Conservation (phyloP, 495 filamentous ascomycete genomes). For the Penicillium canescens region DNA sequence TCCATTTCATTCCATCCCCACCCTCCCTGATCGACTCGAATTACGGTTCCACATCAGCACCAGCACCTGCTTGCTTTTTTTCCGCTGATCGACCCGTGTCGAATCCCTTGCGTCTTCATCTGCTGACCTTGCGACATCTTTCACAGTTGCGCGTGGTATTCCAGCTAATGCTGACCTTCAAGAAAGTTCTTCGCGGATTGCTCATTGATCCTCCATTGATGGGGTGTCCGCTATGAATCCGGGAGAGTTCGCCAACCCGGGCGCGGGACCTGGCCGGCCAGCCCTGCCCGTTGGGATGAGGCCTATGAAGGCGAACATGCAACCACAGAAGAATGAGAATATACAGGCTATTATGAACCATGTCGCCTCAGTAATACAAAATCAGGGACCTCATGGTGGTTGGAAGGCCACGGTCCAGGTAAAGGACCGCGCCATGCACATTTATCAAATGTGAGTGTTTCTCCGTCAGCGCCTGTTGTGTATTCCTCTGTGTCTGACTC, state of each 20-base stretch:
- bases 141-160: not conserved
- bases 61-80: conserved; percentile 26
- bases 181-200: conserved; percentile 36
- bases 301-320: conserved; percentile 38
- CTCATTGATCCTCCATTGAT: conserved; percentile 42
- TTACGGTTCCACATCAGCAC: conserved; percentile 29
- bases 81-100: conserved; percentile 15
- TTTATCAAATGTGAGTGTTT: conserved; percentile 49
- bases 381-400: conserved; percentile 41
- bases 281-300: conserved; percentile 4
- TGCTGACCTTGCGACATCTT: conserved; percentile 4
- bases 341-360: conserved; percentile 35
- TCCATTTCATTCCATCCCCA: conserved; percentile 28
- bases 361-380: conserved; percentile 38
- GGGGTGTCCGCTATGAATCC: conserved; percentile 54
- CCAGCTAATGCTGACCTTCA: conserved; percentile 46
- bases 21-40: conserved; percentile 33
- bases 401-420: conserved; percentile 47
- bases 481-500: conserved; percentile 3
- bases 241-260: conserved; percentile 46
- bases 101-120: conserved; percentile 8
- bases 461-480: conserved; percentile 6
- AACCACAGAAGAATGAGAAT: conserved; percentile 35
- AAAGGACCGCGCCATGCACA: conserved; percentile 39
- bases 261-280: conserved; percentile 38